Conservation (phyloP, 2,329 filamentous ascomycete species). For the Alternaria brassicicola region DNA sequence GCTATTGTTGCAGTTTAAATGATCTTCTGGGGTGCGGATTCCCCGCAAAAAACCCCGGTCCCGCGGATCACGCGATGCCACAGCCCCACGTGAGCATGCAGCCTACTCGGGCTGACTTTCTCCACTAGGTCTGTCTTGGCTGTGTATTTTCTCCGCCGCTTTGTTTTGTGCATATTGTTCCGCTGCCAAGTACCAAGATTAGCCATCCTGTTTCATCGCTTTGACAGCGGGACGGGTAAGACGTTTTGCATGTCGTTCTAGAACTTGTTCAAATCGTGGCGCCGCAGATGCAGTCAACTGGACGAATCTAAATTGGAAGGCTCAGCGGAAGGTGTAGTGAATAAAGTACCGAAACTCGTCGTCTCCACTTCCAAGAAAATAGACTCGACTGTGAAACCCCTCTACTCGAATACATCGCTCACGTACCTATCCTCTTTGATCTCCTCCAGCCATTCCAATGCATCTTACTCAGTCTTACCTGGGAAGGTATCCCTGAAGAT, state of each 20-base stretch:
- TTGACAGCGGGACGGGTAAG: not conserved
- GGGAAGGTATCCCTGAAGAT: constrained; percentile 14
- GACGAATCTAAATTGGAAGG: not conserved
- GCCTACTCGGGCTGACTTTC: constrained; percentile 1
- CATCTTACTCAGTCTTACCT: constrained; percentile 9
- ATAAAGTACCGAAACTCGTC: not conserved
- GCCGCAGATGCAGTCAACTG: not conserved
- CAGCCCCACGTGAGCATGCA: not conserved
- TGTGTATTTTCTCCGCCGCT: constrained; percentile 4
- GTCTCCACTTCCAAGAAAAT: not conserved
- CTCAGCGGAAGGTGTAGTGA: not conserved
- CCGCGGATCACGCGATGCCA: not conserved
- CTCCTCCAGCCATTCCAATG: constrained; percentile 2
- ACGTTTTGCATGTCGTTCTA: not conserved
- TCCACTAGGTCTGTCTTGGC: constrained; percentile 1
- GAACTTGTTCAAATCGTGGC: not conserved
- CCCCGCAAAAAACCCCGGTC: not conserved
- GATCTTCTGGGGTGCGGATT: not conserved
- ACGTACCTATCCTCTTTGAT: constrained; percentile 12
- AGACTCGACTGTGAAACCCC: not conserved
- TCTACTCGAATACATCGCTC: constrained; percentile 12
- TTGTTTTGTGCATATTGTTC: not conserved
- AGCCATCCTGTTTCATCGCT: not conserved
- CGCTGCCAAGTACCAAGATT: constrained; percentile 6
- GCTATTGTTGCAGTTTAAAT: not conserved